Evolutionary conservation across 176 grass and related monocot genomes (phyloP).

Genomic region (Areca catechu): DNA sequence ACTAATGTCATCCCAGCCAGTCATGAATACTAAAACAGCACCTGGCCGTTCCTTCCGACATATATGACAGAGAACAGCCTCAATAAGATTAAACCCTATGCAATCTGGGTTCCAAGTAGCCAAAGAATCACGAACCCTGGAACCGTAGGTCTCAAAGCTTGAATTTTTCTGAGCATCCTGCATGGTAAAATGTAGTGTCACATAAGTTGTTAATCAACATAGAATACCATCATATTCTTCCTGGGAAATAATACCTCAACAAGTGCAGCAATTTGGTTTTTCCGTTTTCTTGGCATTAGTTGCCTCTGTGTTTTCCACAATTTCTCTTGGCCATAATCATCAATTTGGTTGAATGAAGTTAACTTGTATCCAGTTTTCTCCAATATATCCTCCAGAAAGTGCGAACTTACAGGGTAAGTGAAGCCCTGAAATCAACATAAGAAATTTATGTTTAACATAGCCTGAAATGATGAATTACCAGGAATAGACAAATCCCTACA

Average conservation of each 20-base stretch:
- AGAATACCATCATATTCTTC: background rate
- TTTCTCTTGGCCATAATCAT: conserved; percentile 99
- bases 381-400: conserved; percentile 96
- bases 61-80: conserved; percentile 92
- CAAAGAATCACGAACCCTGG: conserved; percentile 80
- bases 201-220: conserved; percentile 18
- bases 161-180: conserved; percentile 82
- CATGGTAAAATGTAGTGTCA: conserved; percentile 23
- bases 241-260: conserved; percentile 59
- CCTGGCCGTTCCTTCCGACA: conserved; percentile 82
- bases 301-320: conserved; percentile 96
- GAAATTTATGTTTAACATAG: too few relatives aligned
- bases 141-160: conserved; percentile 62
- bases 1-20: conserved; percentile 94
- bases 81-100: conserved; percentile 93
- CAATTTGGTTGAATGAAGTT: conserved; percentile 85
- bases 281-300: conserved; percentile 73
- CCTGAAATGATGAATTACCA: too few relatives aligned
- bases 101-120: conserved; percentile 89
- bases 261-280: conserved; percentile 87
- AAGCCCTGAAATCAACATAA: conserved; percentile 51
- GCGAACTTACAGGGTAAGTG: conserved; percentile 80
- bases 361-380: conserved; percentile 91
- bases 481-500: too few relatives aligned
- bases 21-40: conserved; percentile 96